Evolutionary conservation across 306 rosid species (phyloP).

Genomic region (Vigna reflexopilosa): DNA sequence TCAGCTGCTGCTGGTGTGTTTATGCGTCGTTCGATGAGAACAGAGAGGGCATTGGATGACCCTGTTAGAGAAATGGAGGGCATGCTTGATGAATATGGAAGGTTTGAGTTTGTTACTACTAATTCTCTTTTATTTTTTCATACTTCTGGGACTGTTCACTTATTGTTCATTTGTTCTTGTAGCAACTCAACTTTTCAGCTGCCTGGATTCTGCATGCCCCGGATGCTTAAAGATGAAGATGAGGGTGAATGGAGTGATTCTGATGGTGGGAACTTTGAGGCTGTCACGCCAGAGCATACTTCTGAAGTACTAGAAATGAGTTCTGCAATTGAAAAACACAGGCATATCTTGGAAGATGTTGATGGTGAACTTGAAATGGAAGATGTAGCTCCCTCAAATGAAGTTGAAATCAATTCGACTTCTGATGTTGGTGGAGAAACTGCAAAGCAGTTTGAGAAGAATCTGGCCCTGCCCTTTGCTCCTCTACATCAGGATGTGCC

Average conservation of each 20-base stretch:
- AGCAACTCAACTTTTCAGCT: constrained; percentile 96
- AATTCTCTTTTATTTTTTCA: not conserved
- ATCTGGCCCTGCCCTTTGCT: constrained; percentile 48
- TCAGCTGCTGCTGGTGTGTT: constrained; percentile 67
- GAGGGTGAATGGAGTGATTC: constrained; percentile 94
- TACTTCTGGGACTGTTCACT: constrained; percentile 31
- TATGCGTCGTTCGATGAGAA: constrained; percentile 78
- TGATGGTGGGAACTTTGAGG: constrained; percentile 91
- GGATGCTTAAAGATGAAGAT: constrained; percentile 82
- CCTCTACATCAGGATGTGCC: constrained; percentile 68
- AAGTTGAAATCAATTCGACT: constrained; percentile 61
- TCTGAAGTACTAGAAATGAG: constrained; percentile 58
- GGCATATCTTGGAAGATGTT: constrained; percentile 95
- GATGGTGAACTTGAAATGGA: constrained; percentile 99
- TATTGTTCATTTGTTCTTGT: constrained; percentile 45
- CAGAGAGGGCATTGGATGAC: constrained; percentile 90
- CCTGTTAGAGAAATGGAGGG: constrained; percentile 99
- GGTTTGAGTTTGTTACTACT: constrained; percentile 64
- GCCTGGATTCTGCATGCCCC: constrained; percentile 95
- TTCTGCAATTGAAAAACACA: constrained; percentile 65
- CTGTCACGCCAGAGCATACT: constrained; percentile 91
- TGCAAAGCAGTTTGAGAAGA: constrained; percentile 55
- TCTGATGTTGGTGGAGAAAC: constrained; percentile 51
- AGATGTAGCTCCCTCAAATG: constrained; percentile 90
- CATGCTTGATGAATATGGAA: constrained; percentile 99